Evolutionary conservation across 2,329 filamentous ascomycete species (phyloP).

Genomic region (Teratosphaeriaceae sp.): DNA sequence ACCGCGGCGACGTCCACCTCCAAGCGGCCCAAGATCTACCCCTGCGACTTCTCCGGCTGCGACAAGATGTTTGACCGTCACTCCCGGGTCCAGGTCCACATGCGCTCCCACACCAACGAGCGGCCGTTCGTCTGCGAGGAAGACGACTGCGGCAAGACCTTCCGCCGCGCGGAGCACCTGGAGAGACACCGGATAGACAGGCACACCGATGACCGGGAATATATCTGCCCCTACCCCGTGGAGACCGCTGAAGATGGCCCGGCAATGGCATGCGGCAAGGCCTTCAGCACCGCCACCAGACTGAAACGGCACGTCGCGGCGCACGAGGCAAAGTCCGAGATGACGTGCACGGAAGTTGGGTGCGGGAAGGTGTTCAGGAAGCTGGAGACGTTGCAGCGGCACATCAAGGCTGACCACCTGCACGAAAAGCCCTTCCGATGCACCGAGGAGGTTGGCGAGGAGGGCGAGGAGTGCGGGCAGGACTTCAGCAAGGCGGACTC

Average conservation of each 20-base stretch:
- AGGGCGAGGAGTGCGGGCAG: slow-evolving; percentile 50
- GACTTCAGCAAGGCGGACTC: slow-evolving; percentile 68
- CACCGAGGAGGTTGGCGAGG: slow-evolving; percentile 42
- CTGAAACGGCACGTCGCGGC: slow-evolving; percentile 71
- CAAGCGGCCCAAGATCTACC: slow-evolving; percentile 61
- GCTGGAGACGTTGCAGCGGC: slow-evolving; percentile 75
- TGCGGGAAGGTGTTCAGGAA: slow-evolving; percentile 86
- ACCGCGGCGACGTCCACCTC: slow-evolving; percentile 19
- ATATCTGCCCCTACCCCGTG: slow-evolving; percentile 56
- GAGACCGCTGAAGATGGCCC: slow-evolving; percentile 10
- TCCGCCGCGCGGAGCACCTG: slow-evolving; percentile 79
- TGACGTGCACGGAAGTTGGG: slow-evolving; percentile 41
- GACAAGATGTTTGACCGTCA: slow-evolving; percentile 82
- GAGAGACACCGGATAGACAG: slow-evolving; percentile 78
- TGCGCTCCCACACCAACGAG: slow-evolving; percentile 79
- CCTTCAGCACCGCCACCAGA: slow-evolving; percentile 72
- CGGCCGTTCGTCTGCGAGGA: slow-evolving; percentile 69
- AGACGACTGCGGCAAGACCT: slow-evolving; percentile 70
- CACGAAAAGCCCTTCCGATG: slow-evolving; percentile 67
- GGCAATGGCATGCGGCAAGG: slow-evolving; percentile 74
- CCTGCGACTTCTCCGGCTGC: slow-evolving; percentile 68
- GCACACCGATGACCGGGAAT: slow-evolving; percentile 64
- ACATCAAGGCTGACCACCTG: slow-evolving; percentile 71
- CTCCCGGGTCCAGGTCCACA: slow-evolving; percentile 69
- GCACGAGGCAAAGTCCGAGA: slow-evolving; percentile 64